Conservation (phyloP, 1,139 yeast species). For the Candida smagusa region DNA sequence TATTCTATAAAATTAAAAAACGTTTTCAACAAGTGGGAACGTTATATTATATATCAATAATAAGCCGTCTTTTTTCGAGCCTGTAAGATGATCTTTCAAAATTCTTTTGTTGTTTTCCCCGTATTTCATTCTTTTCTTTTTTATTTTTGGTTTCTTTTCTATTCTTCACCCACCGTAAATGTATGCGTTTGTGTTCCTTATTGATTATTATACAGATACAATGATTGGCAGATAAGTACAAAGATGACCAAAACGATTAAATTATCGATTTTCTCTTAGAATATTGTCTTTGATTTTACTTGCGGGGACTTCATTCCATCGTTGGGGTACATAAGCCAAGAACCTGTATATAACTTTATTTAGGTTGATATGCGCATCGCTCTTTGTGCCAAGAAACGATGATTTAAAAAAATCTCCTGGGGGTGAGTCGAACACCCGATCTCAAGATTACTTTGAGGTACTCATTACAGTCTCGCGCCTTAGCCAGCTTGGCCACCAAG, state of each 20-base stretch:
- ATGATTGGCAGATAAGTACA: not conserved
- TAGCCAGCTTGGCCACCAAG: slow-evolving; percentile 79
- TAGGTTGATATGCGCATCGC: not conserved
- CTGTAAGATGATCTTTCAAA: not conserved
- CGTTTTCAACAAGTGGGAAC: not conserved
- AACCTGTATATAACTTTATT: not conserved
- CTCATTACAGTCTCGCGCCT: slow-evolving; percentile 78
- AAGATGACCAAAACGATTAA: not conserved
- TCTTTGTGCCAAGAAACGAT: not conserved
- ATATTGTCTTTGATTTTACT: not conserved
- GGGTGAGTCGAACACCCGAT: slow-evolving; percentile 87
- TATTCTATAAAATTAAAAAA: not conserved
- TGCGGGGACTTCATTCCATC: not conserved
- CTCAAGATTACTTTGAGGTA: slow-evolving; percentile 58
- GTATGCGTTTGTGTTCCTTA: not conserved
- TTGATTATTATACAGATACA: not conserved
- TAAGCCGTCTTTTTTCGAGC: not conserved
- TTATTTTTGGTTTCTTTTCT: not conserved
- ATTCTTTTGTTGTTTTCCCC: not conserved
- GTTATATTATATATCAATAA: not conserved
- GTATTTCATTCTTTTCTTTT: not conserved
- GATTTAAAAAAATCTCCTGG: slow-evolving; percentile 54
- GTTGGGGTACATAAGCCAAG: not conserved
- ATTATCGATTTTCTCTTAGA: not conserved
- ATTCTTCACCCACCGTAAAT: not conserved